A percentile compares a stretch with the other conserved stretches of the same genome.
Conservation (phyloP, 768 basidiomycete species). For the Tricholoma saponaceum region DNA sequence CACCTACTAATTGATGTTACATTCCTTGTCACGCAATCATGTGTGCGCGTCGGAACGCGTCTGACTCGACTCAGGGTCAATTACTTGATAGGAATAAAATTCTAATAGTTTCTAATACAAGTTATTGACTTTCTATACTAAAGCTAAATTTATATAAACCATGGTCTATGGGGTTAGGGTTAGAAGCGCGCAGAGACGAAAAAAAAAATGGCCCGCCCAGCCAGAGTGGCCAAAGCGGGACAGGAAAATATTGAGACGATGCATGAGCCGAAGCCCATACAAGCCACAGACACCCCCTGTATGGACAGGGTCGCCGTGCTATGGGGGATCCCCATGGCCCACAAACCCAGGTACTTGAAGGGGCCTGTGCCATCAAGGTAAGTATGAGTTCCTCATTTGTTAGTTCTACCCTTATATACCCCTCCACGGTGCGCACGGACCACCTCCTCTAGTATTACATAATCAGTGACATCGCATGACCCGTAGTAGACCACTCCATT, state of each 20-base stretch:
- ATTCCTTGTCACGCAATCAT: slow-evolving; percentile 28
- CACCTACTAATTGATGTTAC: slow-evolving; percentile 21
- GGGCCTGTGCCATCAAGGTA: slow-evolving; percentile 62
- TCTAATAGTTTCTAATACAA: too few relatives aligned
- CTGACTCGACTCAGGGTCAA: too few relatives aligned
- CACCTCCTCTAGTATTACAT: too few relatives aligned
- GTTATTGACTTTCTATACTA: too few relatives aligned
- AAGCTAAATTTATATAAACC: too few relatives aligned
- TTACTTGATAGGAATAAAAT: too few relatives aligned
- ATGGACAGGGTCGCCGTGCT: slow-evolving; percentile 72
- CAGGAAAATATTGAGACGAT: slow-evolving; percentile 80
- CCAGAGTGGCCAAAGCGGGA: slow-evolving; percentile 52
- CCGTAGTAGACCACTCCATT: too few relatives aligned
- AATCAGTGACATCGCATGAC: too few relatives aligned
- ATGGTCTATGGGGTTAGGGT: not conserved
- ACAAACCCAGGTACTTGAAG: slow-evolving; percentile 53
- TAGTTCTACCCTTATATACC: too few relatives aligned
- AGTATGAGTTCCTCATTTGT: slow-evolving; percentile 41
- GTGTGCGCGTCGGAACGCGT: slow-evolving; percentile 15
- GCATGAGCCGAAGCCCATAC: slow-evolving; percentile 73
- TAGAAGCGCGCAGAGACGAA: not conserved
- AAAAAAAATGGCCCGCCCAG: slow-evolving; percentile 32
- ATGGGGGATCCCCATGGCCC: slow-evolving; percentile 56
- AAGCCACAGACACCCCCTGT: slow-evolving; percentile 48
- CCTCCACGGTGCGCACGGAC: not conserved